These are phyloP conservation scores for Stereum hirsutum DNA, from an alignment of 1,284 basidiomycete genomes.

Conservation along the genomic window DNA sequence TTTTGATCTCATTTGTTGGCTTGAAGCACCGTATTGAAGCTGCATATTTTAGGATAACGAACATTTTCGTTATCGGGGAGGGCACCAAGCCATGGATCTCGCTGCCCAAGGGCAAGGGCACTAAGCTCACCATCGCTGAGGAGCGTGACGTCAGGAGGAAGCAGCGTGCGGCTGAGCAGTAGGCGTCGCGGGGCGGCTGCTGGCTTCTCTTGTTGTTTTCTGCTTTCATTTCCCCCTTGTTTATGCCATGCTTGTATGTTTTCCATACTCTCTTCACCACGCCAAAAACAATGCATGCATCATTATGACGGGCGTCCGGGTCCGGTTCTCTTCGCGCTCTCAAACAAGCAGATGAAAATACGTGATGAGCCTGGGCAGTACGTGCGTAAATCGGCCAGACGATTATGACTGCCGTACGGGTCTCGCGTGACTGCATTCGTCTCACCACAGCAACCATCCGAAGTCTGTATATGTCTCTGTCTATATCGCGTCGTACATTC, in stretches of 20 bases:
- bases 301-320: conserved; percentile 3
- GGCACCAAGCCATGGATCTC: conserved; percentile 96
- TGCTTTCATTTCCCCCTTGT: conserved; percentile 18
- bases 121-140: conserved; percentile 86
- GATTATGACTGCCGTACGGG: too few species aligned
- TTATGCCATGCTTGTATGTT: conserved; percentile 47
- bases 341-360: too few species aligned
- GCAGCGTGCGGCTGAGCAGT: conserved; percentile 48
- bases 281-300: conserved; percentile 20
- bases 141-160: conserved; percentile 77
- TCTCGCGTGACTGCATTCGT: too few species aligned
- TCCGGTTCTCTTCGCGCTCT: too few species aligned
- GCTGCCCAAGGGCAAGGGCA: conserved; percentile 96
- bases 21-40: conserved; percentile 5
- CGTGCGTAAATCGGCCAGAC: too few species aligned
- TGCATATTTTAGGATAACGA: conserved; percentile 61
- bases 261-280: too few species aligned
- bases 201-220: conserved; percentile 22
- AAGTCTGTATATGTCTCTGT: too few species aligned
- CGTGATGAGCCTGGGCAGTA: too few species aligned
- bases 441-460: too few species aligned
- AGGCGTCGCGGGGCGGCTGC: conserved; percentile 8
- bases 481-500: too few species aligned
- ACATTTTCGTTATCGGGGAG: conserved; percentile 98
- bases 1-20: conserved; percentile 9